Conservation (phyloP, 768 basidiomycete genomes). For the Xerocomellus chrysenteron region DNA sequence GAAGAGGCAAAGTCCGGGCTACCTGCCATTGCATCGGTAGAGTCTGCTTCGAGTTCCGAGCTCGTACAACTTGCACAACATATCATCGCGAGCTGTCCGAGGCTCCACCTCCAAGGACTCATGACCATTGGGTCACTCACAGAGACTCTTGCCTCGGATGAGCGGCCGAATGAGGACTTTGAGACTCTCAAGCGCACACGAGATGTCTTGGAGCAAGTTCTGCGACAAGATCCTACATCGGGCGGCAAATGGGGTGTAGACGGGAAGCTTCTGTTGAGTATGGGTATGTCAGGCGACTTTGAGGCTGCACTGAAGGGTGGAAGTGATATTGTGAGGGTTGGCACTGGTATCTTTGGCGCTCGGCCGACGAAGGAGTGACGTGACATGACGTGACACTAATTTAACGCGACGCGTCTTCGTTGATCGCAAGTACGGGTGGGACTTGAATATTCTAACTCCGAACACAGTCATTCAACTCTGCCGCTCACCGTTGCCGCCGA, state of each 20-base stretch:
- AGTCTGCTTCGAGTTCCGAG: constrained; percentile 42
- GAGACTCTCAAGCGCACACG: constrained; percentile 62
- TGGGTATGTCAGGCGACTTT: constrained; percentile 98
- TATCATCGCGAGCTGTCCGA: constrained; percentile 71
- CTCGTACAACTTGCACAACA: constrained; percentile 66
- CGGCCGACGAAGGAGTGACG: constrained; percentile 51
- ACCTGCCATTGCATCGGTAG: constrained; percentile 47
- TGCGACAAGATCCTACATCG: constrained; percentile 33
- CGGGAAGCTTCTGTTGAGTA: constrained; percentile 66
- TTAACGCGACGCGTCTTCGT: constrained; percentile 36
- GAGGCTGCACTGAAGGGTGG: constrained; percentile 82
- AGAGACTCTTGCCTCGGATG: constrained; percentile 51
- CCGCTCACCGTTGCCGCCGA: constrained; percentile 29
- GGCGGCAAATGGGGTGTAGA: constrained; percentile 45
- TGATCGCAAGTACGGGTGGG: constrained; percentile 29
- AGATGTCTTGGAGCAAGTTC: constrained; percentile 49
- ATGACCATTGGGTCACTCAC: constrained; percentile 96
- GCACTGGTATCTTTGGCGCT: constrained; percentile 85
- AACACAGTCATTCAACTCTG: constrained; percentile 18
- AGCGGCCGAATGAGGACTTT: constrained; percentile 71
- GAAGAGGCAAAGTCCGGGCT: constrained; percentile 91
- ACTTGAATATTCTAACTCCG: constrained; percentile 31
- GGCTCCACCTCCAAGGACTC: constrained; percentile 74
- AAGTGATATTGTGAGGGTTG: constrained; percentile 86
- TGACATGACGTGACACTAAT: constrained; percentile 32